Percentiles rank a stretch among this genome's conserved stretches.
phyloP scores from a whole-genome alignment of 345 rosid genomes.

The Salix brachista region DNA sequence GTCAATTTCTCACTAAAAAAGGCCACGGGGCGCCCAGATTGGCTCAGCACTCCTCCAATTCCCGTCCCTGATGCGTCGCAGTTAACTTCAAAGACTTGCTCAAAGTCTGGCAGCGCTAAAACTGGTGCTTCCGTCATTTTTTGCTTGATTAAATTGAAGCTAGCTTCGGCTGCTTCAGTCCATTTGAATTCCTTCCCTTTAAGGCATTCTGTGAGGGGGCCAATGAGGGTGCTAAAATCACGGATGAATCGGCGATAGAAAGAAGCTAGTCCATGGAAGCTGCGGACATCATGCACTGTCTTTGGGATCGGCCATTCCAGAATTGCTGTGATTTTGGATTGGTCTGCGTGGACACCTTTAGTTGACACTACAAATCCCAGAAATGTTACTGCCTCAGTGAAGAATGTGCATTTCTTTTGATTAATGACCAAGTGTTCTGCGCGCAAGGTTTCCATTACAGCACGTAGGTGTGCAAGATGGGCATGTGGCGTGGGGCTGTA shows the following conservation, averaged over 20 bases:
- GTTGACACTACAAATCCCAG: not conserved
- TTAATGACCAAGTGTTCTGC: too few species aligned
- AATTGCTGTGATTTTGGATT: not conserved
- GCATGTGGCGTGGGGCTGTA: too few species aligned
- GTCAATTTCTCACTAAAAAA: not conserved
- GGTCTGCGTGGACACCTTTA: not conserved
- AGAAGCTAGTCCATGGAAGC: not conserved
- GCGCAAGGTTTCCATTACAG: too few species aligned
- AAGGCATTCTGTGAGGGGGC: not conserved
- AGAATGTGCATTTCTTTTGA: too few species aligned
- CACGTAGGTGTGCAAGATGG: too few species aligned
- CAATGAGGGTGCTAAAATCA: not conserved
- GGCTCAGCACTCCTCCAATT: not conserved
- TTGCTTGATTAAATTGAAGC: too few species aligned
- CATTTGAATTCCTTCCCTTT: not conserved
- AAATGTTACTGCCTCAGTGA: not conserved
- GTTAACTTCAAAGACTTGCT: not conserved
- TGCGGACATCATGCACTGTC: not conserved
- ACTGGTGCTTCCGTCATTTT: too few species aligned
- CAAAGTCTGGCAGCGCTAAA: too few species aligned
- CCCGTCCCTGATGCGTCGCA: not conserved
- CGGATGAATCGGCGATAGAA: slow-evolving; percentile 1
- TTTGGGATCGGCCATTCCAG: not conserved
- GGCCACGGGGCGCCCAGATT: not conserved
- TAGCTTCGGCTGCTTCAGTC: not conserved